phyloP scores from a whole-genome alignment of 768 basidiomycete species.

The Cystobasidium ongulense region DNA sequence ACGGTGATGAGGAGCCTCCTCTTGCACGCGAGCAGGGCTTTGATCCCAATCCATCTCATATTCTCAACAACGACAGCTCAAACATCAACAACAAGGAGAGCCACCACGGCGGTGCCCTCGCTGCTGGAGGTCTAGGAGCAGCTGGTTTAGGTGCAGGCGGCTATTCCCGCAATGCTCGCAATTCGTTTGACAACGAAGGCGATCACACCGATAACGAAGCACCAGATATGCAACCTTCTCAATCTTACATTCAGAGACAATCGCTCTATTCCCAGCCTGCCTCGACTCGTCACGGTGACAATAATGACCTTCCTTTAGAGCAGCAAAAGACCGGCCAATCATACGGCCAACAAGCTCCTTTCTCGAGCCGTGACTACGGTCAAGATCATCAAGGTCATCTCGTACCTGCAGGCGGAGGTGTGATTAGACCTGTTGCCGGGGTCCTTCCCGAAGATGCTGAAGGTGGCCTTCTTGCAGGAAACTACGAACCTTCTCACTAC shows the following conservation, averaged over 20 bases:
- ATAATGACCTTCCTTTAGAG: neutral
- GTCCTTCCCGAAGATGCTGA: neutral
- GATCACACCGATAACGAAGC: slow-evolving; percentile 1
- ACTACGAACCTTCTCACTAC: neutral
- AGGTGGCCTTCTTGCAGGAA: neutral
- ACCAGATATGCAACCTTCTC: slow-evolving; percentile 2
- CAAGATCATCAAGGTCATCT: neutral
- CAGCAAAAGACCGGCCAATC: neutral
- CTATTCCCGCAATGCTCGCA: neutral
- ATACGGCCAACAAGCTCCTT: neutral
- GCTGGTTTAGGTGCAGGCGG: neutral
- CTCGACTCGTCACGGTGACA: neutral
- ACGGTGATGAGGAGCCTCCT: neutral
- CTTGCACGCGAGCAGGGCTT: neutral
- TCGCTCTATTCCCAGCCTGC: neutral
- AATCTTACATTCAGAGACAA: slow-evolving; percentile 5
- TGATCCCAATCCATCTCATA: neutral
- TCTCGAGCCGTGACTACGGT: neutral
- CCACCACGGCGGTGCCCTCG: neutral
- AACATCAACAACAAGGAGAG: neutral
- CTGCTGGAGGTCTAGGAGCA: neutral
- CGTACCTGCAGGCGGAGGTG: neutral
- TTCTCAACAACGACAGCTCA: neutral
- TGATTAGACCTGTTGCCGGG: neutral
- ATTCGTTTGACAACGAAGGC: neutral